A percentile compares a stretch with the other conserved stretches of the same genome.
These are phyloP conservation scores for Rutidosis leptorrhynchoides DNA, from an alignment of 129 eudicot species.

Conservation along the genomic window DNA sequence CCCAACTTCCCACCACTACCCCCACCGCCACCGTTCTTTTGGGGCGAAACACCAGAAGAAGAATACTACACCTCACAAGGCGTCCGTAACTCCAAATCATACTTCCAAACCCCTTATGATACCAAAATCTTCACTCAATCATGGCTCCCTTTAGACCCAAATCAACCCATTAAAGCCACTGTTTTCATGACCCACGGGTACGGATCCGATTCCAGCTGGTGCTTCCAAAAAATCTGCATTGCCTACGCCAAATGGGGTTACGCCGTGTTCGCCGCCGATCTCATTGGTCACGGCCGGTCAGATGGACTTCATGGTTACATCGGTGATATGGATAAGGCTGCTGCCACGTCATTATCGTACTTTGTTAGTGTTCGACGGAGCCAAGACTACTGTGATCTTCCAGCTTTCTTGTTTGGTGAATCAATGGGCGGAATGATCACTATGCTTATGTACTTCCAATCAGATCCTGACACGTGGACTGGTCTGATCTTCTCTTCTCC, in stretches of 20 bases:
- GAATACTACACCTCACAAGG: conserved; percentile 70
- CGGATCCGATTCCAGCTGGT: background rate
- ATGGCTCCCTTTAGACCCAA: conserved; percentile 46
- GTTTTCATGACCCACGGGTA: conserved; percentile 15
- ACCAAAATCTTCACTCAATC: conserved; percentile 76
- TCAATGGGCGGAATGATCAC: conserved; percentile 64
- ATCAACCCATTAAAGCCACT: conserved; percentile 46
- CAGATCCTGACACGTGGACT: conserved; percentile 55
- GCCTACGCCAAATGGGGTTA: conserved; percentile 24
- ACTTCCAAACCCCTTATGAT: conserved; percentile 54
- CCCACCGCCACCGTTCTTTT: conserved; percentile 55
- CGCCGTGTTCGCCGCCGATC: conserved; percentile 71
- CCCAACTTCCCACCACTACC: conserved; percentile 30
- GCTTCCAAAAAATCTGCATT: conserved; percentile 9
- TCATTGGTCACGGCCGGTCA: conserved; percentile 71
- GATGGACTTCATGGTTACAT: conserved; percentile 36
- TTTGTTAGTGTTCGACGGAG: conserved; percentile 51
- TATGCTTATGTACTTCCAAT: conserved; percentile 64
- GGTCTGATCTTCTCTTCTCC: conserved; percentile 68
- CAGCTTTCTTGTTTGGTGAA: conserved; percentile 67
- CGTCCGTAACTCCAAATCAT: conserved; percentile 57
- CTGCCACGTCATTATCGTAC: conserved; percentile 42
- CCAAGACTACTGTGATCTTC: conserved; percentile 45
- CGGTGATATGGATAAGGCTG: conserved; percentile 51
- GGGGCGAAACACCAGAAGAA: conserved; percentile 80